Base-by-base conservation (phyloP, 805 yeast genomes). In the Blastobotrys peoriensis region DNA sequence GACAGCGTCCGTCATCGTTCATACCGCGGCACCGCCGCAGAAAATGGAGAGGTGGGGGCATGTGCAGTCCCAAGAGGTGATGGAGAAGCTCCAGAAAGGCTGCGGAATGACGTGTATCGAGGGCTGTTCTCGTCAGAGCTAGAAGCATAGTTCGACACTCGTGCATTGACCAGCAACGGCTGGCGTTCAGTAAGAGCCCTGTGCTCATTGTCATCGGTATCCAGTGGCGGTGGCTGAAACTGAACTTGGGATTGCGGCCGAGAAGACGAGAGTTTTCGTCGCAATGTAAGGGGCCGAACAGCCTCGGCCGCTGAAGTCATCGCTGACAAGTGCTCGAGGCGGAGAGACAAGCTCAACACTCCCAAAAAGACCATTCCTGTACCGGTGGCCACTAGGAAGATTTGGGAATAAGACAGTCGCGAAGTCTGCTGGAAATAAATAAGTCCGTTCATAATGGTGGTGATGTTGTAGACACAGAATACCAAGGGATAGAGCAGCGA, bases 401-500 rank as follows among this genome's bases (percentile, higher is more conserved):
- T 64, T 43, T 66, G 70, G 19, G 49, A 25, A 6, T 53, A 47
- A 2, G 66, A 53, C 13, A 76, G 58, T 8, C 62, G 57, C 6
- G 61, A 58, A 52, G 80, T 66, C 55, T 80, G 86, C 37, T 73
- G 63, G 47, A 73, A 75, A 55, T 78, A 73, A 5, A 83, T 68
- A 35, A 84, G 62, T 15, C 84, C 81, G 62, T 86, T 86, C 49
- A 78, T 66, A 28, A 81, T 74, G 52, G 83, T 82, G 47, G 75
- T 69, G 40, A 85, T 65, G 66, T 86, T 88, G 68, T 83, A 87
- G 37, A 86, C 77, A 63, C 93, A 82, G 61, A 88, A 88, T 27
- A 88, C 84, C 50, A 88, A 66, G 1, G 96, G 96, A 58, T 87
- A 88, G 25, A 88, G 68, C 15, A 86, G 73, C 2, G 91, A 78